These are phyloP conservation scores for Trichomonascus vanleenenianus DNA, from an alignment of 805 yeast genomes.

Conservation along the genomic window DNA sequence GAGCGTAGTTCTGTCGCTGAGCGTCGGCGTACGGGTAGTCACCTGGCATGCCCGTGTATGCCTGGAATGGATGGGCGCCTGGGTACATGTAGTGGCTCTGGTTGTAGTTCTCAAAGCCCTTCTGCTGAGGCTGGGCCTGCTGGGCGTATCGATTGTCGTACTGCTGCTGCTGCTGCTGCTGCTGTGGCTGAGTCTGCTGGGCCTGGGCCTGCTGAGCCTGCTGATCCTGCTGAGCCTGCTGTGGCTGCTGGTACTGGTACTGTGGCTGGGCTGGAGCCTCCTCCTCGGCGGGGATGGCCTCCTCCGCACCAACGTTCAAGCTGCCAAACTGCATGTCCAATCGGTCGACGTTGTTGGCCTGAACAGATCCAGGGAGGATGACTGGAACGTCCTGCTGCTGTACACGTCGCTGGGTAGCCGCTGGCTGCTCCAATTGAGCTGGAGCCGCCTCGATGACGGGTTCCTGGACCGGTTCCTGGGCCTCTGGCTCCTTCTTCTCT, in stretches of 20 bases:
- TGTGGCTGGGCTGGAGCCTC: conserved; percentile 1
- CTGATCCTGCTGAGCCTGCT: conserved; percentile 14
- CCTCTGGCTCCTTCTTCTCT: too few species aligned
- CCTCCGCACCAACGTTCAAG: conserved; percentile 40
- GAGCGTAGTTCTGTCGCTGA: conserved; percentile 14
- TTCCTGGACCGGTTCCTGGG: conserved; percentile 7
- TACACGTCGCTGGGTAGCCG: conserved; percentile 27
- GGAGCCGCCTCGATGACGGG: conserved; percentile 13
- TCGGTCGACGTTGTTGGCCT: conserved; percentile 35
- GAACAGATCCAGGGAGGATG: conserved; percentile 45
- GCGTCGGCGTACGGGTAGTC: conserved; percentile 17
- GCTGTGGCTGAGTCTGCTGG: conserved; percentile 18
- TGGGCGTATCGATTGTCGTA: conserved; percentile 12
- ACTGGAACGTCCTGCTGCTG: conserved; percentile 38
- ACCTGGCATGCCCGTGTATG: conserved; percentile 14
- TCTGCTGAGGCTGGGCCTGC: conserved; percentile 7
- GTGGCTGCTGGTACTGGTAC: conserved; percentile 15
- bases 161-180: conserved; percentile 17
- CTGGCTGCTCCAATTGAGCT: conserved; percentile 19
- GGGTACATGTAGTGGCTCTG: conserved; percentile 14
- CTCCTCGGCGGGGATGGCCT: neutral
- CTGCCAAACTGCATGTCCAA: conserved; percentile 62
- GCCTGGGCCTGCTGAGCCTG: conserved; percentile 15
- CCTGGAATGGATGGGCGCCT: conserved; percentile 13
- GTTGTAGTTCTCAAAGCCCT: neutral